phyloP scores from a whole-genome alignment of 257 asterid genomes.

The Fraxinus excelsior region DNA sequence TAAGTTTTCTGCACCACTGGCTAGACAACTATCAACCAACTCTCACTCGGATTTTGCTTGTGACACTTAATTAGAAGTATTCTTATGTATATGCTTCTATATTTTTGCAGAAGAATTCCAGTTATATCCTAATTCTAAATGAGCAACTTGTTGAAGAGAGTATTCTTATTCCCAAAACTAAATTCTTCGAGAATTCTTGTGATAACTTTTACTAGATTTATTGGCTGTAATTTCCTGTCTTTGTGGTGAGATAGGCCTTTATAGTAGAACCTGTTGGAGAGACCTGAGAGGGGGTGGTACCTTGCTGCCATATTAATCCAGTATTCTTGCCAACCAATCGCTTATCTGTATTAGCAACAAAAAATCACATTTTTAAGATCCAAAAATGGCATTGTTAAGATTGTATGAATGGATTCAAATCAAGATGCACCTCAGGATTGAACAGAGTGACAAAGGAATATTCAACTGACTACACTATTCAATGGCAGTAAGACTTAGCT shows the following conservation, averaged over 20 bases:
- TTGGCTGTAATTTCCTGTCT: not conserved
- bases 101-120: slow-evolving; percentile 59
- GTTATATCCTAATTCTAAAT: slow-evolving; percentile 22
- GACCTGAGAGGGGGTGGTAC: not conserved
- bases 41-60: slow-evolving; percentile 35
- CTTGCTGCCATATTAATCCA: not conserved
- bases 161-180: not conserved
- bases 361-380: not conserved
- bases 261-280: not conserved
- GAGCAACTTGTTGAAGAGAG: not conserved
- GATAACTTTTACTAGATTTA: not conserved
- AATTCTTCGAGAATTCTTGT: not conserved
- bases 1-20: slow-evolving; percentile 37
- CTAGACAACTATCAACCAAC: slow-evolving; percentile 42
- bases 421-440: not conserved
- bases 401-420: not conserved
- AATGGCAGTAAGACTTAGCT: not conserved
- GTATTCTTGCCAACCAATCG: not conserved
- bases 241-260: not conserved
- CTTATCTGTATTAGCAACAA: not conserved
- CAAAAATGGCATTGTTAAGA: not conserved
- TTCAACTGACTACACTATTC: not conserved
- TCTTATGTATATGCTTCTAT: slow-evolving; percentile 20
- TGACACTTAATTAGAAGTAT: slow-evolving; percentile 21
- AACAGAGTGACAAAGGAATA: not conserved